Base-by-base conservation (phyloP, 2,329 filamentous ascomycete species). In the Fusarium miscanthi region DNA sequence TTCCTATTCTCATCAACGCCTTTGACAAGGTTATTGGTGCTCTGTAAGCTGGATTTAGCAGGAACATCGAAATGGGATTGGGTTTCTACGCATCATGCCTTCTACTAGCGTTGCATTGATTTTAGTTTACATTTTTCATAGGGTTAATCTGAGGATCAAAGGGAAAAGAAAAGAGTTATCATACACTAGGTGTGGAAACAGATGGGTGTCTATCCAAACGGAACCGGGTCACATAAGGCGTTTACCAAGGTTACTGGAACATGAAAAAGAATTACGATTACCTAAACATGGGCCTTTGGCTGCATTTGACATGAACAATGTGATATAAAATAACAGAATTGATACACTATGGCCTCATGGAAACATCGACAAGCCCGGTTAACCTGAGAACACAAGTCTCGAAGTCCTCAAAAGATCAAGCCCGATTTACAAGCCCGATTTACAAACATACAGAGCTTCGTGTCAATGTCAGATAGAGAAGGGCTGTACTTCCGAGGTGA, bases 1-100 rank as follows among this genome's bases (percentile, higher is more conserved):
- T 79, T 52, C 72, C 78, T 25, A 65, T 78, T 64, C 73, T 80
- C 23, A 66, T 80, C 56, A 68, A 68, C 37, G 74, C 76, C 19
- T 67, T 80, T 53, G 76, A 79, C 62, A 79, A 80, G 67, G 78
- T 78, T 41, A 68, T 79, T 56, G 76, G 73, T 54, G 51, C 70
- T 63, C 60, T 76, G 58, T 79, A 78, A 76, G 53, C 64, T 60
- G 67, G 58, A 58, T 43, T 62, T 57, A 57, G 54, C 62, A 61
- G 33, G 46, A 46, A 53, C 46, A 53, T 61, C 31, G 42, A 58
- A 63, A 49, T 53, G 48, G 57, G 52, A 60, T 54, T 52, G 63
- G 56, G 57, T 57, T 75, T 73, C 52, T 61, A 62, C 59, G 60
- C 70, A 77, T 74, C 56, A 76, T 72, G 66, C 74, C 68, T 72